Evolutionary conservation across 306 rosid species (phyloP), one percentile per base, ranked within the genome.

Genomic region (Quercus rubra): DNA sequence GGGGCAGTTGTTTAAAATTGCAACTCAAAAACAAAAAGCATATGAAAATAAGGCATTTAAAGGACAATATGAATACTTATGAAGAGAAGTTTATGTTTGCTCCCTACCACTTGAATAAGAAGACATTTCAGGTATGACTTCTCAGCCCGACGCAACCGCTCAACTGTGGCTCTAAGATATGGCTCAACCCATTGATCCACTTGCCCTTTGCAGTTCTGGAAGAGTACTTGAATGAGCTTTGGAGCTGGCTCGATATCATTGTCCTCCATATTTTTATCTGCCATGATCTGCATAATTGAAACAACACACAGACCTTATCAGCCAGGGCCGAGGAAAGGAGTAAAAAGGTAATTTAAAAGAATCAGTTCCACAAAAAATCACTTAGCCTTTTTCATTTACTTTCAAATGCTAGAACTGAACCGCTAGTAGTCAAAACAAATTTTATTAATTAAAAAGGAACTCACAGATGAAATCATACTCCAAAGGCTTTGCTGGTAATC

Each of bases 111-210:
- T 92, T 82, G 97, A 82, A 94, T 75, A 20, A 94, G 89, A 82
- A 94, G 97, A 86, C 98, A 92, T 78, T 92, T 94, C 79, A 94
- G 82, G 82, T 91, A 87, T 30, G 97, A 58, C 64, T 91, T 94
- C 78, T 92, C 92, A 70, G 97, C 79, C 69, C 93, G 88, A 28
- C 49, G 93, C 83, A 94, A 79, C 30, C 98, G 91, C 76, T 94
- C 72, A 35, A 68, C 72, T 1, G 97, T 86, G 71, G 90, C 76
- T 83, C 92, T 91, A 71, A 94, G 90, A 83, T 94, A 94, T 27
- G 95, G 97, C 77, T 92, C 98, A 80, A 94, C 93, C 98, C 98
- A 94, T 19, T 88, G 97, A 86, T 94, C 98, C 84, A 92, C 97
- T 82, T 91, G 98, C 78, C 97, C 97, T 84, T 83, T 88, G 78